Conservation (phyloP, 495 filamentous ascomycete species). For the Lophiostoma macrostomum region DNA sequence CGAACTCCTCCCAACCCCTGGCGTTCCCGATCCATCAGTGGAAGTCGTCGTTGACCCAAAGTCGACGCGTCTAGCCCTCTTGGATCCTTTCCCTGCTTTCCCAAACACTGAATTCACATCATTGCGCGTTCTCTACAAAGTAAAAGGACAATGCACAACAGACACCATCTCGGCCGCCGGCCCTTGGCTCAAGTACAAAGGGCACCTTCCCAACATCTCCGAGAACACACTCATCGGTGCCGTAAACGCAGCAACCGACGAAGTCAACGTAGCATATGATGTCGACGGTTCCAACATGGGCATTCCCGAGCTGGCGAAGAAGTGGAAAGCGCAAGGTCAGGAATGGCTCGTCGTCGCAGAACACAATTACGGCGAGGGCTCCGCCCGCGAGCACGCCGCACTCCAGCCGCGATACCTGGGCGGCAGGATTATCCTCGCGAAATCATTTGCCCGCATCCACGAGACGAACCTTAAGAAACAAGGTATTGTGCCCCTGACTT, state of each 20-base stretch:
- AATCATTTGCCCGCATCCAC: slow-evolving; percentile 94
- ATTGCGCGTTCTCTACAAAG: slow-evolving; percentile 84
- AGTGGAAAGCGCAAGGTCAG: slow-evolving; percentile 69
- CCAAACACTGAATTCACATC: slow-evolving; percentile 68
- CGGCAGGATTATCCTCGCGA: slow-evolving; percentile 79
- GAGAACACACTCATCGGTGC: slow-evolving; percentile 95
- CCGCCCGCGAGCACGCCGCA: slow-evolving; percentile 93
- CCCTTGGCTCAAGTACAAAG: slow-evolving; percentile 98
- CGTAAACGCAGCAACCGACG: slow-evolving; percentile 83
- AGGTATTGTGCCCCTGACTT: slow-evolving; percentile 89
- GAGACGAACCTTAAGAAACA: slow-evolving; percentile 99
- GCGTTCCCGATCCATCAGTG: slow-evolving; percentile 61
- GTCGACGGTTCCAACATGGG: slow-evolving; percentile 60
- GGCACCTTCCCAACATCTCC: slow-evolving; percentile 94
- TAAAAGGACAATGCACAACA: slow-evolving; percentile 95
- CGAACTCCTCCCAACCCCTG: slow-evolving; percentile 67
- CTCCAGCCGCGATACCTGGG: slow-evolving; percentile 92
- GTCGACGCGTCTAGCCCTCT: slow-evolving; percentile 80
- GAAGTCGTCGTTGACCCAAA: slow-evolving; percentile 74
- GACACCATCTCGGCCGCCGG: slow-evolving; percentile 98
- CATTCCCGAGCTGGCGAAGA: slow-evolving; percentile 81
- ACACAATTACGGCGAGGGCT: slow-evolving; percentile 97
- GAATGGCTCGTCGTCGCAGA: slow-evolving; percentile 94
- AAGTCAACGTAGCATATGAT: slow-evolving; percentile 88
- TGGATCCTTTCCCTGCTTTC: slow-evolving; percentile 89